A percentile compares a stretch with the other conserved stretches of the same genome.
Evolutionary conservation across 108 stramenopile genomes (phyloP).

Genomic region (Nitzschia sp.): DNA sequence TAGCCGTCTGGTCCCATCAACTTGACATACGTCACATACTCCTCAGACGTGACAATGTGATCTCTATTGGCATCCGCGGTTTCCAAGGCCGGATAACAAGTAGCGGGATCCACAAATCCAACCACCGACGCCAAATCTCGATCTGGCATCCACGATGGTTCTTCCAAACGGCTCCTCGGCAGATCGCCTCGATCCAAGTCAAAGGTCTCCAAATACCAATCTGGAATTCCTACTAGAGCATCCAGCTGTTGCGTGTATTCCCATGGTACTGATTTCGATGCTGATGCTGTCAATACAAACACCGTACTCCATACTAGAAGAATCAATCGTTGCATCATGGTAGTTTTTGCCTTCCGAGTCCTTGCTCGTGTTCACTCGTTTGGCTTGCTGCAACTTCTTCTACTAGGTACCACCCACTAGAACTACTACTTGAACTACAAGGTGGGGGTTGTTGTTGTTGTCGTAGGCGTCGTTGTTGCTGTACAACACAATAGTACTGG

Average conservation of each 20-base stretch:
- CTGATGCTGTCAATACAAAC: neutral
- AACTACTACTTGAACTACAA: no score
- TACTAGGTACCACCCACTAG: no score
- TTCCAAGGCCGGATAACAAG: conserved; percentile 27
- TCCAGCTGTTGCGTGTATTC: neutral
- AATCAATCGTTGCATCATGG: no score
- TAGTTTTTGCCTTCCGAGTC: no score
- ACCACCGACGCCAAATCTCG: conserved; percentile 3
- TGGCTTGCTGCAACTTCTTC: no score
- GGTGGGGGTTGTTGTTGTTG: no score
- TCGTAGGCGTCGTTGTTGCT: no score
- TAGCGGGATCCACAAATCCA: conserved; percentile 24
- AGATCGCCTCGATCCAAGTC: neutral
- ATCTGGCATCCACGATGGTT: neutral
- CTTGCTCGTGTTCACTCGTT: no score
- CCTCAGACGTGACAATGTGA: conserved; percentile 13
- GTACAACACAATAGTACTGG: no score
- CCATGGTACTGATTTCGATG: neutral
- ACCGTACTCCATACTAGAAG: no score
- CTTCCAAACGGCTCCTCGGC: neutral
- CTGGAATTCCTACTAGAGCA: conserved; percentile 4
- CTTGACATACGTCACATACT: conserved; percentile 34
- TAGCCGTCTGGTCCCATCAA: conserved; percentile 20
- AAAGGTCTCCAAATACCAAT: conserved; percentile 6
- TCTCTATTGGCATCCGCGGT: conserved; percentile 11